Evolutionary conservation across 2,329 filamentous ascomycete species (phyloP).

Genomic region (Alternaria dauci): DNA sequence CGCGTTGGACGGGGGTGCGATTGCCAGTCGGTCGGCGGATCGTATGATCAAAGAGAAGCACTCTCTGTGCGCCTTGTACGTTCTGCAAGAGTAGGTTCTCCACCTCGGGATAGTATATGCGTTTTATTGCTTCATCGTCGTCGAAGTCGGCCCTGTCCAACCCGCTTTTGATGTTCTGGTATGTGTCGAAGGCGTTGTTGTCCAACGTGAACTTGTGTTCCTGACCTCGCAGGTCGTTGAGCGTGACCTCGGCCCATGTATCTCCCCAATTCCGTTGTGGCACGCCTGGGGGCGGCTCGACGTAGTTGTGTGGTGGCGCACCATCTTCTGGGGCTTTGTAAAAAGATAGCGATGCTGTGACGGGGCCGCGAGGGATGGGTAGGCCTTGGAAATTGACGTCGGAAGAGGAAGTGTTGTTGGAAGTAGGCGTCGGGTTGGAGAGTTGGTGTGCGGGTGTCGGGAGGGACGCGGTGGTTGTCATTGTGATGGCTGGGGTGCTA

Average conservation of each 20-base stretch:
- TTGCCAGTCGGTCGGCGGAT: slow-evolving; percentile 73
- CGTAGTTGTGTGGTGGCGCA: slow-evolving; percentile 57
- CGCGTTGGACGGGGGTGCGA: slow-evolving; percentile 74
- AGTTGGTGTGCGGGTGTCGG: slow-evolving; percentile 56
- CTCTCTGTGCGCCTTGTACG: slow-evolving; percentile 70
- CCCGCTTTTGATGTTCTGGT: slow-evolving; percentile 66
- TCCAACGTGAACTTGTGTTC: slow-evolving; percentile 74
- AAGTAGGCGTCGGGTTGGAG: slow-evolving; percentile 33
- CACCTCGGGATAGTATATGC: slow-evolving; percentile 85
- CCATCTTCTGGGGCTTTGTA: slow-evolving; percentile 40
- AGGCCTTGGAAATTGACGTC: slow-evolving; percentile 46
- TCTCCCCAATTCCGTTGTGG: slow-evolving; percentile 71
- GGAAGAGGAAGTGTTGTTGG: slow-evolving; percentile 35
- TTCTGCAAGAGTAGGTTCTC: slow-evolving; percentile 73
- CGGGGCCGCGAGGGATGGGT: slow-evolving; percentile 39
- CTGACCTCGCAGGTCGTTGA: slow-evolving; percentile 77
- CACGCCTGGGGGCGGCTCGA: slow-evolving; percentile 69
- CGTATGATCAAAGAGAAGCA: slow-evolving; percentile 88
- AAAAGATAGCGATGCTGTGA: slow-evolving; percentile 39
- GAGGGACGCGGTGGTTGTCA: slow-evolving; percentile 54
- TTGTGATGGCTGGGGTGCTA: slow-evolving; percentile 34
- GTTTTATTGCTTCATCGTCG: slow-evolving; percentile 73
- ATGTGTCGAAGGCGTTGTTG: slow-evolving; percentile 75
- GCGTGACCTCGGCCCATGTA: slow-evolving; percentile 59
- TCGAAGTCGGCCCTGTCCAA: slow-evolving; percentile 65